Evolutionary conservation across 306 rosid genomes (phyloP).

Genomic region (Citrullus amarus): DNA sequence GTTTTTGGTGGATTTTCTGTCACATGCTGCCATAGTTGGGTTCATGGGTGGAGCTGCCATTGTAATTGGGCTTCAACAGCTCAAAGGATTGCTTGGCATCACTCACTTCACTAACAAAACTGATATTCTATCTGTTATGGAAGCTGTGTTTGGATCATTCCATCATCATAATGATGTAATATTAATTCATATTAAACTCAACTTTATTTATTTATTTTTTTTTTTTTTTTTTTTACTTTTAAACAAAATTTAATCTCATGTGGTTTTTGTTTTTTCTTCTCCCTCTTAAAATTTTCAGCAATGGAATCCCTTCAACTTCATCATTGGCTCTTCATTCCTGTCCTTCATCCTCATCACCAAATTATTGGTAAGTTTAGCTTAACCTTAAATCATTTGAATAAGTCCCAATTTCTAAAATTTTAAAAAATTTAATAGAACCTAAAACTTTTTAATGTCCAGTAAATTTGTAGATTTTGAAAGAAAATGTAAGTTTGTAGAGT

Average conservation of each 20-base stretch:
- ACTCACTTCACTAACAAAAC: constrained; percentile 54
- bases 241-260: neutral
- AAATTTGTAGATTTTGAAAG: too few relatives aligned
- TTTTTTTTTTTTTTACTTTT: too few relatives aligned
- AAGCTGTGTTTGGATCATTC: constrained; percentile 38
- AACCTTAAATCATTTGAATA: too few relatives aligned
- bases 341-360: constrained; percentile 46
- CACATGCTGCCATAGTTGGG: constrained; percentile 47
- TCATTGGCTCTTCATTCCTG: constrained; percentile 60
- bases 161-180: constrained; percentile 11
- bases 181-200: neutral
- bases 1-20: constrained; percentile 13
- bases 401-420: too few relatives aligned
- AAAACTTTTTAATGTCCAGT: too few relatives aligned
- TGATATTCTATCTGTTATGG: constrained; percentile 47
- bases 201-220: too few relatives aligned
- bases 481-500: too few relatives aligned
- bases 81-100: constrained; percentile 57
- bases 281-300: constrained; percentile 8
- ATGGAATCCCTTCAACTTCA: constrained; percentile 61
- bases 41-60: constrained; percentile 46
- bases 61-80: constrained; percentile 69
- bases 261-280: neutral
- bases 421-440: too few relatives aligned
- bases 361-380: constrained; percentile 24